Evolutionary conservation across 75 land plant species (phyloP), one percentile per base, ranked within the genome.

Genomic region (Sequoiadendron giganteum): DNA sequence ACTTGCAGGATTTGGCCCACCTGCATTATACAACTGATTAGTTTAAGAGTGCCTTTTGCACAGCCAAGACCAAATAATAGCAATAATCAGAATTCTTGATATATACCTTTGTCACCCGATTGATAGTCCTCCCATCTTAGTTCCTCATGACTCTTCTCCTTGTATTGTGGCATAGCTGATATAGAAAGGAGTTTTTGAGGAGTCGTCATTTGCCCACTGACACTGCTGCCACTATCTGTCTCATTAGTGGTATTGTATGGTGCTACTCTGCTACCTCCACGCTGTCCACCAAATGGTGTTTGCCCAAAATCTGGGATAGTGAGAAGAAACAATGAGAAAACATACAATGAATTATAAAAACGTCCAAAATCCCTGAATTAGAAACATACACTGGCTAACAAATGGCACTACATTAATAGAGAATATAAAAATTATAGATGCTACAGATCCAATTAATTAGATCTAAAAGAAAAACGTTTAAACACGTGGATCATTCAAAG

Each of bases 81-180:
- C 55, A 61, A 84, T 45, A 84, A 32, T 13, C 28, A 47, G n/a
- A 85, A 68, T 47, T 49, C 3, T 49, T 32, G 42, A 32, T 5
- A 82, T n/a, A 34, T 68, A 95, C 99, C 99, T 95, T 97, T 98
- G 85, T 98, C 99, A 18, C 97, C 96, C 82, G 86, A 90, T 88
- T 97, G 97, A 86, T 96, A 98, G 87, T 98, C 99, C 87, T 98
- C 99, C 98, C 98, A 98, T 82, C 98, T 91, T 81, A 98, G 90
- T 84, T 96, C 99, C 86, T 98, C 99, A 61, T 91, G 97, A 83
- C 95, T 94, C 88, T 97, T 98, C 40, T 95, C 95, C 87, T 97
- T 97, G 91, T 97, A 97, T 45, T 90, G 93, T 86, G 96, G 96
- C 97, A 98, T 98, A 58, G 99, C 99, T 32, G 97, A 97, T 86